Base-by-base conservation (phyloP, 371 early-diverging fungal species). In the Smittium culicis region DNA sequence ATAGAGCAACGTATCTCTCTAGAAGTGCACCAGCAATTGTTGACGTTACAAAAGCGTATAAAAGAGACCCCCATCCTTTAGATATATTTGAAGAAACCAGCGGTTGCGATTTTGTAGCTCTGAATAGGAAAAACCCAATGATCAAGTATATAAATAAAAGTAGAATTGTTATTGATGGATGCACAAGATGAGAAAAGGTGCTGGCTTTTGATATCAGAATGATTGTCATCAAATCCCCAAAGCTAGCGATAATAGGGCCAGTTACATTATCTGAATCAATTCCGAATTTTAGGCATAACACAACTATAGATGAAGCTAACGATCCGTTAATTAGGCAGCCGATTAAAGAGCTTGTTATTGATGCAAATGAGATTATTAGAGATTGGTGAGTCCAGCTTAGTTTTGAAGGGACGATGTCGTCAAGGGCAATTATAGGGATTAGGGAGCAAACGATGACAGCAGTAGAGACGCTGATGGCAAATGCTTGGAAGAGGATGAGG, bases 11-110 rank as follows among this genome's bases (percentile, higher is more conserved):
- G 68, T 82, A 88, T 11, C 79, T 74, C 68, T 90, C 91, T 59
- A 93, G 74, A 0, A 90, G 78, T 34, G 91, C 72, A 31, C 93
- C 93, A 16, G 89, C 88, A 34, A 90, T 73, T 64, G 85, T 88
- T 16, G 91, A 85, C 60, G 90, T 90, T 1, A 83, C 74, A 81
- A 91, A 87, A 24, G 93, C 89, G 3, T 82, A 71, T 11, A 90
- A 74, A 20, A 92, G 77, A 0, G 92, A 87, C 0, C 81, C 76
- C 90, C 90, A 92, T 14, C 92, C 93, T 25, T 78, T 79, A 56
- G 79, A 77, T 5, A 90, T 68, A 17, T 88, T 81, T 68, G 32
- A 30, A 14, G 31, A n/a, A 56, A 24, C 34, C n/a, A 68, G 24
- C 2, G 31, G 54, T 35, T 61, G 65, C 34, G 61, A 55, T 33